Evolutionary conservation across 1,284 basidiomycete species (phyloP).

Genomic region (Pseudozyma thailandica): DNA sequence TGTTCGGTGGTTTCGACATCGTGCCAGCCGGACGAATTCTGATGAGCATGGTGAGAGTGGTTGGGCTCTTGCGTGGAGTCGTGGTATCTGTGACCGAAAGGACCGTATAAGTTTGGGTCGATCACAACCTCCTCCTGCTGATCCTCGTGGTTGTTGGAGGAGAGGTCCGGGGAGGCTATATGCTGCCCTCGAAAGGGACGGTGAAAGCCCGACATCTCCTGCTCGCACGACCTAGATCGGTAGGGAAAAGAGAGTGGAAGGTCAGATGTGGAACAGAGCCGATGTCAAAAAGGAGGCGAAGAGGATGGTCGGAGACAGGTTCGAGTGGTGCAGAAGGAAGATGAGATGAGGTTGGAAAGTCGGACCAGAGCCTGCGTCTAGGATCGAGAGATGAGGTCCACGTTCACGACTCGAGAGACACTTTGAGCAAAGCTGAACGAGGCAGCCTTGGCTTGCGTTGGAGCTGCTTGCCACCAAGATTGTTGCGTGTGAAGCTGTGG

Average conservation of each 20-base stretch:
- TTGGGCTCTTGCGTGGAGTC: background rate
- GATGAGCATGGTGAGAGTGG: constrained; percentile 1
- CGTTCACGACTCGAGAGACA: too few species aligned
- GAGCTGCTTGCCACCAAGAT: too few species aligned
- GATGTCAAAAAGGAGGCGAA: background rate
- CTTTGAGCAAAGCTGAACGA: too few species aligned
- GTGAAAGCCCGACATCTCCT: constrained; percentile 25
- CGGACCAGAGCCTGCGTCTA: too few species aligned
- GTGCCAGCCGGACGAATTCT: constrained; percentile 21
- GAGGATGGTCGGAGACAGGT: background rate
- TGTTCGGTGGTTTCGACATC: constrained; percentile 35
- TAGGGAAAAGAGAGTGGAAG: background rate
- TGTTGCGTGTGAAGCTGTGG: too few species aligned
- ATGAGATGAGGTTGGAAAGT: too few species aligned
- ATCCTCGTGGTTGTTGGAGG: background rate
- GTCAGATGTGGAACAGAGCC: background rate
- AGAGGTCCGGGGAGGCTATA: background rate
- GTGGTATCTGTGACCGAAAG: constrained; percentile 37
- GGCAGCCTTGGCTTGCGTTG: too few species aligned
- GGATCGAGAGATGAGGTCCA: too few species aligned
- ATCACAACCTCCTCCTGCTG: constrained; percentile 21
- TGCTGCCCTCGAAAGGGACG: constrained; percentile 17
- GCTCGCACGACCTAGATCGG: background rate
- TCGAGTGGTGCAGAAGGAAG: background rate
- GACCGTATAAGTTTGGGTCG: constrained; percentile 48